These are phyloP conservation scores for Lagenidium giganteum DNA, from an alignment of 352 stramenopile species.

Conservation along the genomic window DNA sequence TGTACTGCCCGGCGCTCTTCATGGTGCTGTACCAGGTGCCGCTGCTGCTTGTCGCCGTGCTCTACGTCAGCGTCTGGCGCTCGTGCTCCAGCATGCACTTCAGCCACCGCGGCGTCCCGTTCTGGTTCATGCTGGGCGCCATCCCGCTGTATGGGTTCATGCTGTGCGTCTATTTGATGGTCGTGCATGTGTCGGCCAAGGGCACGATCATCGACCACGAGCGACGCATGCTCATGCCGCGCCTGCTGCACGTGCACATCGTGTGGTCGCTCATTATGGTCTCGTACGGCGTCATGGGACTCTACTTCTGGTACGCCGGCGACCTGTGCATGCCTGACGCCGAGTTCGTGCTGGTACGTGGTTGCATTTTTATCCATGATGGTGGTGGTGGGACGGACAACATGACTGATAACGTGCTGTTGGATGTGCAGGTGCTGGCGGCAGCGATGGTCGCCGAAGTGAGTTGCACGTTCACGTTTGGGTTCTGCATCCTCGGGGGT, in stretches of 20 bases:
- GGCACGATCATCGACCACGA: slow-evolving; percentile 73
- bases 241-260: slow-evolving; percentile 54
- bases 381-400: not conserved
- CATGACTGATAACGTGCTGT: slow-evolving; percentile 1
- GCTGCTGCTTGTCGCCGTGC: slow-evolving; percentile 33
- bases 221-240: slow-evolving; percentile 62
- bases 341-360: slow-evolving; percentile 48
- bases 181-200: slow-evolving; percentile 65
- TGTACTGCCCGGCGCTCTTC: slow-evolving; percentile 66
- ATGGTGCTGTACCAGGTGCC: slow-evolving; percentile 59
- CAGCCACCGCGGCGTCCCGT: slow-evolving; percentile 38
- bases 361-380: not conserved
- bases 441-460: slow-evolving; percentile 40
- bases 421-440: slow-evolving; percentile 26
- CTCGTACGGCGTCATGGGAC: slow-evolving; percentile 33
- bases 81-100: slow-evolving; percentile 45
- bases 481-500: slow-evolving; percentile 43
- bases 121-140: slow-evolving; percentile 59
- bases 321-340: slow-evolving; percentile 51
- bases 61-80: slow-evolving; percentile 48
- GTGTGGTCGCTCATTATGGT: slow-evolving; percentile 52
- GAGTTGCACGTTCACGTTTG: slow-evolving; percentile 44
- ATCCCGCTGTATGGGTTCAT: slow-evolving; percentile 59
- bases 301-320: slow-evolving; percentile 47
- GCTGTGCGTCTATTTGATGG: slow-evolving; percentile 66